Evolutionary conservation across 1,284 basidiomycete genomes (phyloP), one percentile per base, ranked within the genome.

Genomic region (Salmacisia buchloeana): DNA sequence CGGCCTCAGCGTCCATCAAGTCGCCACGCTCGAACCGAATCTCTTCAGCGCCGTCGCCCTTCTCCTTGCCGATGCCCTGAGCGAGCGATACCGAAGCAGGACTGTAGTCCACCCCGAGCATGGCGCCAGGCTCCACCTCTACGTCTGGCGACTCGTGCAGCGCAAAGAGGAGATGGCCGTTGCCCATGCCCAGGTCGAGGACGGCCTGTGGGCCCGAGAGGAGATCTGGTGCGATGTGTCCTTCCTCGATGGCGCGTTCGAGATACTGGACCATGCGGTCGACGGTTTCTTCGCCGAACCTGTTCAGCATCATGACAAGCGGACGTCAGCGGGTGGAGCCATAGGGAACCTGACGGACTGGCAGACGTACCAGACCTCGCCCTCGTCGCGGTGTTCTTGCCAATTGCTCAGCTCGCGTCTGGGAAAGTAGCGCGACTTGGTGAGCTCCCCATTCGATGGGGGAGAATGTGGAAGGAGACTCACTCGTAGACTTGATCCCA

Each of bases 51-150:
- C 27, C 65, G 45, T 46, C 63, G 34, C 63, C 69, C n/a, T 68
- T 58, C 21, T 63, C 65, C 18, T 23, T 10, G 10, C 52, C 77
- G 61, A 81, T 72, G 57, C 79, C 59, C 23, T 71, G 57, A 31
- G 74, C 61, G 35, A 80, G 68, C 38, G 83, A 81, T 18, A 92
- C 85, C 0, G 90, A 90, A 52, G 86, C 88, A 7, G 83, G 75
- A 64, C 89, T 91, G 78, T 93, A 94, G 79, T 94, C 91, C 52
- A 93, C 83, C 1, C 92, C 91, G n/a, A 83, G 82, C 18, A 93
- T 81, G 21, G 72, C 80, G 13, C 77, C 74, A 0, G 85, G 72
- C 18, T 83, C 75, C 76, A 91, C 90, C 1, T 87, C 87, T 0
- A 85, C 87, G 54, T 89, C 86, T 33, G 83, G 82, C 13, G 68